These are phyloP conservation scores for Narthecium ossifragum DNA, from an alignment of 106 monocot genomes.

Conservation along the genomic window DNA sequence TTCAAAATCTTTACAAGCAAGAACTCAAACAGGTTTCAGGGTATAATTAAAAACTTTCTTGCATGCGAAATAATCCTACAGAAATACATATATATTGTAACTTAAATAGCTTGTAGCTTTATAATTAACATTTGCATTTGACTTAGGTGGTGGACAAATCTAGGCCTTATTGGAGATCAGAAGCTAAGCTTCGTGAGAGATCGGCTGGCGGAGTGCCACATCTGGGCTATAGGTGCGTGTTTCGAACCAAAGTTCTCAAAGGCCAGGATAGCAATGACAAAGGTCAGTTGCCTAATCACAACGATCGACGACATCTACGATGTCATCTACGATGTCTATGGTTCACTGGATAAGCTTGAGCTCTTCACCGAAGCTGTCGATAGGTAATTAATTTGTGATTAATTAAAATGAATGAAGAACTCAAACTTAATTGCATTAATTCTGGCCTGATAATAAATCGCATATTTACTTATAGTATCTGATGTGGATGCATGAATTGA, in stretches of 20 bases:
- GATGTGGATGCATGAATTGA: not conserved
- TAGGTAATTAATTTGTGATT: too few relatives aligned
- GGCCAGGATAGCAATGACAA: conserved; percentile 17
- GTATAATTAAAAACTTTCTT: conserved; percentile 24
- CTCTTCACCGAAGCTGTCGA: too few relatives aligned
- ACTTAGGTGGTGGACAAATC: conserved; percentile 49
- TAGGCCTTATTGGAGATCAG: conserved; percentile 18
- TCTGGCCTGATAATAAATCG: too few relatives aligned
- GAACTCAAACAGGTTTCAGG: conserved; percentile 30
- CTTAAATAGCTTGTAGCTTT: not conserved
- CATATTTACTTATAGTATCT: too few relatives aligned
- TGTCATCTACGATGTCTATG: conserved; percentile 61
- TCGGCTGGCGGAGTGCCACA: conserved; percentile 36
- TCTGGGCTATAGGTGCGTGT: conserved; percentile 11
- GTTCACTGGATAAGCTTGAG: conserved; percentile 43
- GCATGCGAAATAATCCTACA: not conserved
- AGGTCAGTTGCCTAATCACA: conserved; percentile 19
- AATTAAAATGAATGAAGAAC: not conserved
- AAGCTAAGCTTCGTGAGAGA: too few relatives aligned
- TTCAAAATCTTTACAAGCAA: conserved; percentile 26
- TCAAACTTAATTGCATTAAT: not conserved
- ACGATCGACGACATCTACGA: too few relatives aligned
- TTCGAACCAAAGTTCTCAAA: too few relatives aligned
- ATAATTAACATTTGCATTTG: not conserved
- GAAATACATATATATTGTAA: not conserved